Evolutionary conservation across 2,329 filamentous ascomycete species (phyloP).

Genomic region (Penicillium sp.): DNA sequence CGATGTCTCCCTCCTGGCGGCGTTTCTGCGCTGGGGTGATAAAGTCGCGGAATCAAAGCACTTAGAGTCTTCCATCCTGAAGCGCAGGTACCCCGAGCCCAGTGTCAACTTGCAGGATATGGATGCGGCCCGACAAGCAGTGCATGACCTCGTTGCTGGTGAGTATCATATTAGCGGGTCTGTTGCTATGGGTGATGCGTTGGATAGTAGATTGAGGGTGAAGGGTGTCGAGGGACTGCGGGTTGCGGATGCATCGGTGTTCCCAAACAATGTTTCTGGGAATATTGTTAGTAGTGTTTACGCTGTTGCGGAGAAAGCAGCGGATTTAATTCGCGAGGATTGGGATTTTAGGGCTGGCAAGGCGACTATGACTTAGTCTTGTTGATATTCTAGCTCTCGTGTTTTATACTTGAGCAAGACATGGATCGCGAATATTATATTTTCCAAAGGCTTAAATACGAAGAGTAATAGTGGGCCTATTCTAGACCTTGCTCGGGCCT

Average conservation of each 20-base stretch:
- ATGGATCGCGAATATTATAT: neutral
- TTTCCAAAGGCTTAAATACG: neutral
- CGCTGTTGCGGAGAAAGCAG: constrained; percentile 35
- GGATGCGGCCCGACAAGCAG: constrained; percentile 10
- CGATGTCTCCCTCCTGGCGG: constrained; percentile 19
- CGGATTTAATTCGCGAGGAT: constrained; percentile 34
- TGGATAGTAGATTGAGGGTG: constrained; percentile 29
- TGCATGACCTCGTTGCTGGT: constrained; percentile 11
- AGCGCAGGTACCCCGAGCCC: constrained; percentile 10
- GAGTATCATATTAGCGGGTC: constrained; percentile 26
- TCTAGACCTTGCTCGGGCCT: neutral
- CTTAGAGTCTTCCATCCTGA: constrained; percentile 3
- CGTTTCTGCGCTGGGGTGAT: constrained; percentile 19
- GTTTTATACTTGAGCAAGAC: neutral
- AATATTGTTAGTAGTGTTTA: constrained; percentile 33
- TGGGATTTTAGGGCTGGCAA: constrained; percentile 9
- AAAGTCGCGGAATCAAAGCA: constrained; percentile 10
- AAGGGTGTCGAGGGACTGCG: constrained; percentile 29
- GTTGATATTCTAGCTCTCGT: neutral
- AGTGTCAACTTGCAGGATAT: constrained; percentile 15
- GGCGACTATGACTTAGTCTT: neutral
- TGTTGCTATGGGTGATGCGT: constrained; percentile 32
- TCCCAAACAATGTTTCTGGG: constrained; percentile 32
- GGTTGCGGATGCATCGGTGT: constrained; percentile 29
- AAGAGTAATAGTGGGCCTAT: neutral